Base-by-base conservation (phyloP, 2,329 filamentous ascomycete species). In the Truncatella angustata region DNA sequence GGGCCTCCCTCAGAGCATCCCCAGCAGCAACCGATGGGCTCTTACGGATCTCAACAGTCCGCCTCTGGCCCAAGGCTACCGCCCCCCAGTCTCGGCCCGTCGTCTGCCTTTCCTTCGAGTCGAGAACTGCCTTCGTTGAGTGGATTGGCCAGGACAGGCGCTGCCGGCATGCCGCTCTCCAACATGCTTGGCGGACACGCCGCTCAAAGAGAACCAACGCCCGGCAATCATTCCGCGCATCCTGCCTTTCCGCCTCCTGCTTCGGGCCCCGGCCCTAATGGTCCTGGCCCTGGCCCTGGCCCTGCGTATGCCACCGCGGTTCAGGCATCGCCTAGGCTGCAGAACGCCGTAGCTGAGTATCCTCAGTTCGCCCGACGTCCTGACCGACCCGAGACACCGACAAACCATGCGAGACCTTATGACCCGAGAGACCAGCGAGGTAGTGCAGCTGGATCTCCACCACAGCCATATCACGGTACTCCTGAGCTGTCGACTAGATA, bases 321-420 rank as follows among this genome's bases (percentile, higher is more conserved):
- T 2, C 80, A 83, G 54, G 78, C 77, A 2, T 84, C 81, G 12
- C 81, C 81, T 3, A 72, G 78, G 36, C 77, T 84, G 72, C 77
- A 76, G 52, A 75, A 76, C 23, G 70, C 77, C 2, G 73, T 77
- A 4, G 69, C 81, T 54, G 85, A 88, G 16, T 87, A 62, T 44
- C 52, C 56, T 36, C 55, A 73, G 72, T 48, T 76, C 79, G 4
- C 87, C 81, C 65, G 86, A 56, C 78, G 87, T n/a, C n/a, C n/a
- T n/a, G n/a, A n/a, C n/a, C n/a, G n/a, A 54, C 87, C 87, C 2
- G 84, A 88, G 53, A 91, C 87, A 0, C 88, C 53, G 3, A 37
- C 88, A n/a, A 87, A 91, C 40, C 84, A 85, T 55, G 74, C 78
- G 43, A 77, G 81, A 60, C 72, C 73, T 51, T 82, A 83, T 70